Evolutionary conservation across 1,284 basidiomycete genomes (phyloP), one percentile per base, ranked within the genome.

Genomic region (Boletus sp.): DNA sequence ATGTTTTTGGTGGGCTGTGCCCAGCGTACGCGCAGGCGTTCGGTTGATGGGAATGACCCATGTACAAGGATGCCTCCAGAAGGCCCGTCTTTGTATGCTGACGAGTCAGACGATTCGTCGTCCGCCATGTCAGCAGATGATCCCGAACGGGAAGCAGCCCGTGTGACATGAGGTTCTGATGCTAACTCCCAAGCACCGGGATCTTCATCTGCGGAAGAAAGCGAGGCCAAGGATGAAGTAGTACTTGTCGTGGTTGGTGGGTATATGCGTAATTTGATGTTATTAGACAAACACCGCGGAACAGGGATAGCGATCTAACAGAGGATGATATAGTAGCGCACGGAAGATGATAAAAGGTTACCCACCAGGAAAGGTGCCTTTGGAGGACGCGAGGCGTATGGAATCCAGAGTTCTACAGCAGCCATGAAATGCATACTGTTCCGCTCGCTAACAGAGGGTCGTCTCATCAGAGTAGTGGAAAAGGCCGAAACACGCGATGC

Each of bases 101-200:
- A 81, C 1, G 84, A 82, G 59, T 88, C 87, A 33, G 84, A 87
- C 3, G 83, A 84, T 60, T 90, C 88, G 57, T 90, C 88, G 52
- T 90, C 87, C 1, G 87, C 87, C 60, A 87, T 81, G 55, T 84
- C 74, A 43, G 73, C 78, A 58, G 81, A 81, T 3, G 82, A 81
- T 44, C 74, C 74, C 1, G 76, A 67, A 27, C 84, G 78, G 9
- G 74, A 70, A n/a, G 70, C 51, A 34, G 61, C 70, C 19, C 82
- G 80, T 8, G 83, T 79, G 44, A 90, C 86, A 60, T 78, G 78
- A 7, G 88, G 88, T 40, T 89, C 87, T 0, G 84, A 84, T 1
- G 81, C 80, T 41, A 90, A 72, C 53, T 88, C 86, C 88, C 87
- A 90, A 30, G 78, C 67, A 25, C 73, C 72, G 1, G 67, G 68